A percentile compares a stretch with the other conserved stretches of the same genome.
Evolutionary conservation across 2,329 filamentous ascomycete species (phyloP).

Genomic region (Basipetospora chlamydospora): DNA sequence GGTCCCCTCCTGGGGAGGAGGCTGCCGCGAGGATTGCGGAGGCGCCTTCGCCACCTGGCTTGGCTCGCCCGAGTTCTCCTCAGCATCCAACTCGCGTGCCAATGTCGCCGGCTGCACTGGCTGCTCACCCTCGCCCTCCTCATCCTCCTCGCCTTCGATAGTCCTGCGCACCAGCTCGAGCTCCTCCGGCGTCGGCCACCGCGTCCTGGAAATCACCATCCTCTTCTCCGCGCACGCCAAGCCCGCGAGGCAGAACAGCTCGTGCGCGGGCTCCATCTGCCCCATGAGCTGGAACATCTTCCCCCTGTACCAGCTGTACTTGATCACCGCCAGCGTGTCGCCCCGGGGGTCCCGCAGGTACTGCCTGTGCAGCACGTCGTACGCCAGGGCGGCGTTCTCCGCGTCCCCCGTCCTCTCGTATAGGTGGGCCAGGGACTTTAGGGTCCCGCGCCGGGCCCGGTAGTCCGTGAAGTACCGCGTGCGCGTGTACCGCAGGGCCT

Average conservation of each 20-base stretch:
- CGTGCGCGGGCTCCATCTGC: neutral
- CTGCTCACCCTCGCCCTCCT: neutral
- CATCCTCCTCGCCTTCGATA: constrained; percentile 1
- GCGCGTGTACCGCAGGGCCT: neutral
- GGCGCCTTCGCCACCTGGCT: too few relatives aligned
- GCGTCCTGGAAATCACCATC: constrained; percentile 4
- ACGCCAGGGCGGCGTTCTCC: constrained; percentile 1
- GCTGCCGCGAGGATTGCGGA: neutral
- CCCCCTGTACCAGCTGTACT: constrained; percentile 5
- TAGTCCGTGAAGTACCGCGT: neutral
- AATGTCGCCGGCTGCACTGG: neutral
- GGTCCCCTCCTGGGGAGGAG: neutral
- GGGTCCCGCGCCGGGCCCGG: neutral
- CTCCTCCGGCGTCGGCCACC: constrained; percentile 3
- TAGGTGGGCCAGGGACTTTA: constrained; percentile 4
- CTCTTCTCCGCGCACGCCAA: neutral
- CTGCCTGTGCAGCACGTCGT: constrained; percentile 2
- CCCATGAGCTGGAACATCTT: constrained; percentile 5
- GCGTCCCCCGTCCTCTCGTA: constrained; percentile 1
- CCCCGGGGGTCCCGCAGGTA: neutral
- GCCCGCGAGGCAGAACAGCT: constrained; percentile 1
- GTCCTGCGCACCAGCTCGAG: constrained; percentile 1
- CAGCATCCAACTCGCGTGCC: too few relatives aligned
- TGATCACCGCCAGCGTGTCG: neutral
- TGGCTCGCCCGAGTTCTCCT: neutral